Evolutionary conservation across 2,329 filamentous ascomycete genomes (phyloP), one percentile per base, ranked within the genome.

Genomic region (Trichoderma brevicompactum): DNA sequence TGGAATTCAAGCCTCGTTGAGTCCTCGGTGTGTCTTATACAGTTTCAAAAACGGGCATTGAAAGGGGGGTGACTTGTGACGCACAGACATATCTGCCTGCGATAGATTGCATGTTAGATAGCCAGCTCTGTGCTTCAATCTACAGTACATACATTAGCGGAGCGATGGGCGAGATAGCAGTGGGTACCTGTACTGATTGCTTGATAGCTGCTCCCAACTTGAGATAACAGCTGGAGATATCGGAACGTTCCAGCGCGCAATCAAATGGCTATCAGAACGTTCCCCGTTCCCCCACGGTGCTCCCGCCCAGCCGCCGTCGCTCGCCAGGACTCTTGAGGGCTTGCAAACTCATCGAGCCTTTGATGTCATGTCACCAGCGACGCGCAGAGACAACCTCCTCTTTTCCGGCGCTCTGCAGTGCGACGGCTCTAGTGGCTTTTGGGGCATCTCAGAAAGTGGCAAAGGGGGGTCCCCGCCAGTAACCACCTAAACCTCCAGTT

Each of bases 371-470:
- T 28, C 23, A 28, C 56, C 23, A 50, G 56, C 56, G 49, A 40
- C 44, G 34, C 34, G 17, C 2, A 40, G n/a, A 36, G 19, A 50
- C 58, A 61, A 52, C 58, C 58, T 62, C 48, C 59, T 52, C 48
- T 28, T 52, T 52, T 36, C 44, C 23, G 23, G 23, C 23, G 34
- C 32, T 38, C 62, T 64, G 62, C 62, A 58, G 52, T 64, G 62
- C 52, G 53, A 64, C 62, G 62, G 44, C 62, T 48, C 52, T 64
- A 64, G 62, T 41, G 61, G 17, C 48, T 43, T 28, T 53, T 62
- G 46, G 13, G n/a, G 23, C 43, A 49, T 49, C 36, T 44, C 46
- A 44, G 32, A 36, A 34, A 23, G 54, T 28, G 36, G 41, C 19
- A 40, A 60, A 40, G 32, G 28, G 28, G 44, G 56, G 38, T 38